phyloP scores from a whole-genome alignment of 1,284 basidiomycete species.

The Malassezia japonica region DNA sequence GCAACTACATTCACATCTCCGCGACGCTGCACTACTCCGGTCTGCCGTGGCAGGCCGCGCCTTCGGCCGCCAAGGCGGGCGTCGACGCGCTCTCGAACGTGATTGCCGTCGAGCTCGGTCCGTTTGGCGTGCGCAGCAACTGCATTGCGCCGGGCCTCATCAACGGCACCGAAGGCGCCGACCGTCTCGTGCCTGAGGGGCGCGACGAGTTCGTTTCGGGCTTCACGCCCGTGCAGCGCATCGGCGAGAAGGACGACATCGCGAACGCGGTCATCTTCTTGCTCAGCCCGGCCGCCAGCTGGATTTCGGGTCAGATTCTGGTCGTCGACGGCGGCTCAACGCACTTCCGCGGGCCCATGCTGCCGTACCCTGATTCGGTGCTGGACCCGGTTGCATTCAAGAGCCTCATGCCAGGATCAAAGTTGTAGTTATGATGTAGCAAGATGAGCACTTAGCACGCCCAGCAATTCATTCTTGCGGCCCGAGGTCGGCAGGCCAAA shows the following conservation, averaged over 20 bases:
- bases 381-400: conserved; percentile 33
- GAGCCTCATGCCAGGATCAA: conserved; percentile 25
- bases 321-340: conserved; percentile 12
- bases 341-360: conserved; percentile 32
- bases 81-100: conserved; percentile 77
- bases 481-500: conserved; percentile 32
- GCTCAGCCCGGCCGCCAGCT: conserved; percentile 76
- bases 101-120: conserved; percentile 84
- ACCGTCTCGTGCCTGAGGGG: conserved; percentile 57
- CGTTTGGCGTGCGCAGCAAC: conserved; percentile 83
- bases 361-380: conserved; percentile 38
- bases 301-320: conserved; percentile 59
- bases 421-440: conserved; percentile 14
- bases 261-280: conserved; percentile 73
- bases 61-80: conserved; percentile 87
- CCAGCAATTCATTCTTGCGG: conserved; percentile 36
- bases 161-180: conserved; percentile 71
- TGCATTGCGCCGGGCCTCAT: conserved; percentile 83
- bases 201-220: conserved; percentile 33
- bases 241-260: conserved; percentile 57
- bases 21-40: conserved; percentile 82
- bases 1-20: conserved; percentile 81
- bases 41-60: conserved; percentile 82
- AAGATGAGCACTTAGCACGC: conserved; percentile 22
- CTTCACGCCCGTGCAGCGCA: conserved; percentile 38